Percentiles rank a stretch among this genome's conserved stretches.
Conservation (phyloP, 2,329 filamentous ascomycete species). For the Mycosphaerelloides madeirae region DNA sequence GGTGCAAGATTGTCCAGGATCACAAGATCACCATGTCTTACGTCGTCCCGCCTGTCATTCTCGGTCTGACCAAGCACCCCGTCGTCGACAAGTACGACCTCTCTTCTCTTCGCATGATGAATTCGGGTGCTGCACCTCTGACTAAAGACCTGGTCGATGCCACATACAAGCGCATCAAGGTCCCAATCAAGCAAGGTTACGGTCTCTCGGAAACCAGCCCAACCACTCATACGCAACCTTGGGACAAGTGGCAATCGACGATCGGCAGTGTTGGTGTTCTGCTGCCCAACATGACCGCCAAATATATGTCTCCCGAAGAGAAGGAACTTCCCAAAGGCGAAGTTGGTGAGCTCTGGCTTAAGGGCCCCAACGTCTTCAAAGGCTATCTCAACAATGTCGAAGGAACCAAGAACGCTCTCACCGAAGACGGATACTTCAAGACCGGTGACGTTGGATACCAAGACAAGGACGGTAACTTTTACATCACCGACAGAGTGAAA, state of each 20-base stretch:
- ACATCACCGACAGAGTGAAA: constrained; percentile 75
- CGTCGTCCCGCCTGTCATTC: constrained; percentile 77
- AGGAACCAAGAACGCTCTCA: constrained; percentile 64
- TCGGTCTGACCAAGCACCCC: constrained; percentile 75
- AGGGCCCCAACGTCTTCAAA: constrained; percentile 79
- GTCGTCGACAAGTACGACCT: constrained; percentile 76
- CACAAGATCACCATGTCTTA: constrained; percentile 72
- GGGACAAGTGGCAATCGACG: constrained; percentile 69
- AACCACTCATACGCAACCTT: constrained; percentile 64
- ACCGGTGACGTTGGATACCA: constrained; percentile 80
- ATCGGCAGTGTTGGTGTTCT: constrained; percentile 76
- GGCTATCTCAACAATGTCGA: constrained; percentile 77
- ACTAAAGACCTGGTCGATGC: constrained; percentile 73
- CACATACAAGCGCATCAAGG: constrained; percentile 66
- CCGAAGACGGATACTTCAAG: constrained; percentile 75
- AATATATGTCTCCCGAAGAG: constrained; percentile 61
- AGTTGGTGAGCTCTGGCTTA: constrained; percentile 67
- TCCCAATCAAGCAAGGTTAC: constrained; percentile 88
- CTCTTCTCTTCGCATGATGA: constrained; percentile 73
- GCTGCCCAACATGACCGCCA: constrained; percentile 73
- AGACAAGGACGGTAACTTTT: constrained; percentile 73
- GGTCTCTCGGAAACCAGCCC: constrained; percentile 84
- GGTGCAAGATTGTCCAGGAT: constrained; percentile 71
- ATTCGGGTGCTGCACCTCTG: constrained; percentile 80
- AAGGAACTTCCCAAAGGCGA: constrained; percentile 76